Conservation (phyloP, 257 asterid species). For the Ballota nigra region DNA sequence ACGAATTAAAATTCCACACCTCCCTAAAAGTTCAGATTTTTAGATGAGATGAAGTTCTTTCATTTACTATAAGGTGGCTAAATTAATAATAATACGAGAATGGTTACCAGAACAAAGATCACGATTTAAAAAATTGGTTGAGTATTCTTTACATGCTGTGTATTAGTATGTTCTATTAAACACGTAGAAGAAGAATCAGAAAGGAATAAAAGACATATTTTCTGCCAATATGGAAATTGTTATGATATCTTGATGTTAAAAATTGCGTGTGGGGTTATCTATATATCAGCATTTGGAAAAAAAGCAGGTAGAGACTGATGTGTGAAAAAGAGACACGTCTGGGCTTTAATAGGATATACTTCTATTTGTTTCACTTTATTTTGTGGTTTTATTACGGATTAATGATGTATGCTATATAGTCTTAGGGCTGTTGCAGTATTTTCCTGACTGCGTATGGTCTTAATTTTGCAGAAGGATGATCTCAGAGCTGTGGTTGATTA, state of each 20-base stretch:
- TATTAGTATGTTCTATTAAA: neutral
- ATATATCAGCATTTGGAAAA: neutral
- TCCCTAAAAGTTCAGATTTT: too few relatives aligned
- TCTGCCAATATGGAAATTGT: neutral
- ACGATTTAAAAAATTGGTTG: neutral
- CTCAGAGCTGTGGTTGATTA: constrained; percentile 80
- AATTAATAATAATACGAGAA: neutral
- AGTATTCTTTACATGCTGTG: neutral
- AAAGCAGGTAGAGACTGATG: neutral
- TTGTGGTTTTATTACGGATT: neutral
- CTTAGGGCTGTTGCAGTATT: neutral
- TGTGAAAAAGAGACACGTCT: neutral
- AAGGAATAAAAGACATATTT: neutral
- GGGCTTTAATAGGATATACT: neutral
- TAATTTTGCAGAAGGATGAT: constrained; percentile 75
- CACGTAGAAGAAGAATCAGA: neutral
- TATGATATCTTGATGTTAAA: neutral
- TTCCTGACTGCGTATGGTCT: constrained; percentile 18
- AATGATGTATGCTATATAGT: neutral
- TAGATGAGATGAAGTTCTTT: too few relatives aligned
- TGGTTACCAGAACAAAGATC: neutral
- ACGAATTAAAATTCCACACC: too few relatives aligned
- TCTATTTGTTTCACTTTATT: neutral
- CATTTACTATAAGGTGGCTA: neutral
- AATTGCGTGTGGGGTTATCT: neutral